phyloP scores from a whole-genome alignment of 139 green algal genomes.

The Volvox africanus region DNA sequence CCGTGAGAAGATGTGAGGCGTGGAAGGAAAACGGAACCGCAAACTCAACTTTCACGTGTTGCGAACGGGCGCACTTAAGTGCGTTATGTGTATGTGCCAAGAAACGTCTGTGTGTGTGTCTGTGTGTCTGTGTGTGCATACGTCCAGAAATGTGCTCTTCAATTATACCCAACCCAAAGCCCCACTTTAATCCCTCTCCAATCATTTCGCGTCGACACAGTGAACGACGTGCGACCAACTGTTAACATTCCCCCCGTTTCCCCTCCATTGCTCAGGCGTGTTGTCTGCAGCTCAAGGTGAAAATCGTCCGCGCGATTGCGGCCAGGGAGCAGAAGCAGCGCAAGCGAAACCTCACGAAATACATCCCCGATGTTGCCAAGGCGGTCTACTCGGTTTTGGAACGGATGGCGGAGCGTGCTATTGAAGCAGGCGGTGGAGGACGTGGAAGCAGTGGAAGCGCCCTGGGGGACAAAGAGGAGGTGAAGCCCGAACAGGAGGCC shows the following conservation, averaged over 20 bases:
- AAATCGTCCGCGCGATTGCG: constrained; percentile 86
- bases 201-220: no score
- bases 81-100: no score
- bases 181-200: no score
- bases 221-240: no score
- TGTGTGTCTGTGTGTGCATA: no score
- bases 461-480: neutral
- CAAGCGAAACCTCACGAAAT: constrained; percentile 92
- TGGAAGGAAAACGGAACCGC: no score
- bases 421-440: constrained; percentile 6
- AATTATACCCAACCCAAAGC: no score
- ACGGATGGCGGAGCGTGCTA: constrained; percentile 53
- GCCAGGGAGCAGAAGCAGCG: constrained; percentile 86
- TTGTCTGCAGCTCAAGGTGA: constrained; percentile 82
- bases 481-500: neutral
- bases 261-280: constrained; percentile 64
- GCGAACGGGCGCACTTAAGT: no score
- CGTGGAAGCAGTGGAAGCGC: neutral
- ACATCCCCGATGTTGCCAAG: constrained; percentile 90
- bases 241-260: neutral
- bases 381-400: constrained; percentile 61
- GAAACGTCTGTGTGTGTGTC: no score
- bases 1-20: no score
- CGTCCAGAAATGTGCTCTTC: no score
- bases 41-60: no score